phyloP scores from a whole-genome alignment of 495 filamentous ascomycete genomes.

The Penicillium fimorum region DNA sequence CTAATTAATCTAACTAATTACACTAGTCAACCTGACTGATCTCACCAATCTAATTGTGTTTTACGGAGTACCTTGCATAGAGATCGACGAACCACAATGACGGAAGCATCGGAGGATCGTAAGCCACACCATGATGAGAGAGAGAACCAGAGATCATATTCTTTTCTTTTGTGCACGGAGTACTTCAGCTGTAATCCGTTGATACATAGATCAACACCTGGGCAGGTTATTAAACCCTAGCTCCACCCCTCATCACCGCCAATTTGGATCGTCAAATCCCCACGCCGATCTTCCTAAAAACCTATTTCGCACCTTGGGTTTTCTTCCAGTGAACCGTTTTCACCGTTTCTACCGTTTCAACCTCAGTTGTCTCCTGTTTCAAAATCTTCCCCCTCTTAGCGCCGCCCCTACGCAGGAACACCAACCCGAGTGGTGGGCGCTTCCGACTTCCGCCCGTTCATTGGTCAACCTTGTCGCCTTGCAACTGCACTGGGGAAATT shows the following conservation, averaged over 20 bases:
- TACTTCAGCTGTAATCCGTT: too few relatives aligned
- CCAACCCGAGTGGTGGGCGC: slow-evolving; percentile 20
- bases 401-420: slow-evolving; percentile 23
- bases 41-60: not conserved
- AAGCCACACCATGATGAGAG: slow-evolving; percentile 7
- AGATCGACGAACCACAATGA: slow-evolving; percentile 8
- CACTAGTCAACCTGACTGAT: too few relatives aligned
- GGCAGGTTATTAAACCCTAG: not conserved
- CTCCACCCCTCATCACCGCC: slow-evolving; percentile 13
- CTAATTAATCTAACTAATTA: not conserved
- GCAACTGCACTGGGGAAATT: slow-evolving; percentile 22
- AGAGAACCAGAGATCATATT: not conserved
- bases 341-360: not conserved
- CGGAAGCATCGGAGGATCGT: not conserved
- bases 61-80: slow-evolving; percentile 4
- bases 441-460: slow-evolving; percentile 15
- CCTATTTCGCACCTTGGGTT: slow-evolving; percentile 1
- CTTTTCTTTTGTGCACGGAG: not conserved
- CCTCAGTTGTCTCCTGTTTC: not conserved
- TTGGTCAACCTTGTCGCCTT: slow-evolving; percentile 27
- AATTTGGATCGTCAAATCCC: slow-evolving; percentile 22
- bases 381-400: slow-evolving; percentile 18
- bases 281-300: slow-evolving; percentile 30
- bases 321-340: not conserved
- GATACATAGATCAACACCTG: too few relatives aligned